phyloP scores from a whole-genome alignment of 2,329 filamentous ascomycete genomes.

The Trichoderma sp. region DNA sequence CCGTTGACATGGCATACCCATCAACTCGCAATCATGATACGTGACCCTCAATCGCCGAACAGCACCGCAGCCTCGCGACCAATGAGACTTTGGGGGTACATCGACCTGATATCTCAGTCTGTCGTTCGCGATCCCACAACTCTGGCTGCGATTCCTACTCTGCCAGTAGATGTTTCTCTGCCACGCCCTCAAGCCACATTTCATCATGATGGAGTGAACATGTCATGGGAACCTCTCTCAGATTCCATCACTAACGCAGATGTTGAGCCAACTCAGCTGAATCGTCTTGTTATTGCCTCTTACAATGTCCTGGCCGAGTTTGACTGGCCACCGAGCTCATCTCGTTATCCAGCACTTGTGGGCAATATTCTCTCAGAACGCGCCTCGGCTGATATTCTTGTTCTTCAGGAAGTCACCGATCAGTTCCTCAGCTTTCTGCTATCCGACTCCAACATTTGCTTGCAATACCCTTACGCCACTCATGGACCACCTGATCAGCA shows the following conservation, averaged over 20 bases:
- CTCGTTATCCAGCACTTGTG: slow-evolving; percentile 46
- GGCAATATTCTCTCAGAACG: slow-evolving; percentile 45
- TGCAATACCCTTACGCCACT: slow-evolving; percentile 56
- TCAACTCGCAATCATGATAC: slow-evolving; percentile 54
- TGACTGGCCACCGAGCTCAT: slow-evolving; percentile 44
- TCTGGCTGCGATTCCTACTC: background rate
- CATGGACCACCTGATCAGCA: slow-evolving; percentile 56
- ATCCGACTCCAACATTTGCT: slow-evolving; percentile 44
- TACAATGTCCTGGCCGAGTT: slow-evolving; percentile 59
- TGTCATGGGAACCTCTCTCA: background rate
- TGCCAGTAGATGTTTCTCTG: background rate
- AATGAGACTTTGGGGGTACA: slow-evolving; percentile 60
- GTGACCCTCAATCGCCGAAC: slow-evolving; percentile 40
- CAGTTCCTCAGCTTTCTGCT: slow-evolving; percentile 61
- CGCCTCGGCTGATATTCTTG: slow-evolving; percentile 49
- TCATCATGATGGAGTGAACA: background rate
- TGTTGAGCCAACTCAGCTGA: background rate
- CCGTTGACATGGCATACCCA: slow-evolving; percentile 49
- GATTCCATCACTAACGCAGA: background rate
- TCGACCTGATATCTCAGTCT: slow-evolving; percentile 39
- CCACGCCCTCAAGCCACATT: background rate
- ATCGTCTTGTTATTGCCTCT: slow-evolving; percentile 44
- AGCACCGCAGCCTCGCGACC: slow-evolving; percentile 36
- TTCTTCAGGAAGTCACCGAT: slow-evolving; percentile 66
- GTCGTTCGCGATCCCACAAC: background rate